A percentile compares a stretch with the other conserved stretches of the same genome.
These are phyloP conservation scores for Botrytis paeoniae DNA, from an alignment of 2,329 filamentous ascomycete genomes.

Conservation along the genomic window DNA sequence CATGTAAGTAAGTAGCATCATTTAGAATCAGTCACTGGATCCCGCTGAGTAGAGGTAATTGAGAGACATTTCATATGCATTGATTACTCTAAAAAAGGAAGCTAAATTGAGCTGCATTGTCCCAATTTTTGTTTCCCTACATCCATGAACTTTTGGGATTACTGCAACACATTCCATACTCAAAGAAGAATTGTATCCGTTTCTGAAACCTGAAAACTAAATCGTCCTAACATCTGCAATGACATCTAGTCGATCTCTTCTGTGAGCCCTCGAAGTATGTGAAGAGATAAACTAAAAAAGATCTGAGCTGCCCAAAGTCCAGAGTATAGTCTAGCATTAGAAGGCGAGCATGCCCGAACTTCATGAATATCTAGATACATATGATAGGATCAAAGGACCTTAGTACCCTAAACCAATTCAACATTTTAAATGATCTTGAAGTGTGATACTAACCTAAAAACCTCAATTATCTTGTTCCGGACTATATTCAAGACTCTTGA, in stretches of 20 bases:
- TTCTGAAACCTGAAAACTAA: too few species aligned
- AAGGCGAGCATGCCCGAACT: fast-evolving
- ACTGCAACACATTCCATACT: not conserved
- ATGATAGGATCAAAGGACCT: not conserved
- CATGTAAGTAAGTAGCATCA: too few species aligned
- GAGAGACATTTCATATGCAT: not conserved
- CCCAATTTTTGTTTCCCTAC: not conserved
- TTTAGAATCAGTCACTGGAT: not conserved
- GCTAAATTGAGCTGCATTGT: not conserved
- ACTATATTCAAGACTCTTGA: too few species aligned
- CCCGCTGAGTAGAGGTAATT: fast-evolving
- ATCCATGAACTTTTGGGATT: not conserved
- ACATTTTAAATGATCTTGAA: fast-evolving
- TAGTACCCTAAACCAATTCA: not conserved
- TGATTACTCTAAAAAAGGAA: not conserved
- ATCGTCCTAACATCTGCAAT: not conserved
- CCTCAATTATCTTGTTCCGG: too few species aligned
- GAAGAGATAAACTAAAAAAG: not conserved
- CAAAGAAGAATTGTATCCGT: not conserved
- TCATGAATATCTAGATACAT: not conserved
- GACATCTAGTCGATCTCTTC: not conserved
- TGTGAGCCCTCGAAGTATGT: not conserved
- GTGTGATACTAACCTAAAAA: too few species aligned
- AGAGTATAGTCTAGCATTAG: not conserved
- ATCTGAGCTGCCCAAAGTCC: not conserved